These are phyloP conservation scores for Magnaporthiopsis rhizophila DNA, from an alignment of 2,329 filamentous ascomycete genomes.

Conservation along the genomic window DNA sequence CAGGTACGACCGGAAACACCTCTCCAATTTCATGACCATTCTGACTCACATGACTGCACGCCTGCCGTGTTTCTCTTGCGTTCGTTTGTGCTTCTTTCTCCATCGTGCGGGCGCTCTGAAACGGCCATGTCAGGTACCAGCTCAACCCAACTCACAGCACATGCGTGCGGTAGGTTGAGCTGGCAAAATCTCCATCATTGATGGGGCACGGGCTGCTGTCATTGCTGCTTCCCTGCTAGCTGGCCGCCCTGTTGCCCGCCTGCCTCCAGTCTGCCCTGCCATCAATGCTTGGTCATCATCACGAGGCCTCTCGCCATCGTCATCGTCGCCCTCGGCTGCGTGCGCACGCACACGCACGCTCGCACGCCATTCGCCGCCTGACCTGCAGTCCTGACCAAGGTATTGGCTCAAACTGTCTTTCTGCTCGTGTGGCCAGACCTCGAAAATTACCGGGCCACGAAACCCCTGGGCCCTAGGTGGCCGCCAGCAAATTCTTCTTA, in stretches of 20 bases:
- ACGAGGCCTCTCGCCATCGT: not conserved
- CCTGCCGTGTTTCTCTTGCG: not conserved
- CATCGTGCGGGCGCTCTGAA: not conserved
- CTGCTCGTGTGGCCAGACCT: not conserved
- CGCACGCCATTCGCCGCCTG: not conserved
- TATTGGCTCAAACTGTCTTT: not conserved
- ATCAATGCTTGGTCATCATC: not conserved
- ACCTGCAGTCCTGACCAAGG: not conserved
- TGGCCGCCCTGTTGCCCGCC: not conserved
- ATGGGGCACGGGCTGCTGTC: not conserved
- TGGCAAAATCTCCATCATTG: not conserved
- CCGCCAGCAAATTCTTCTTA: not conserved
- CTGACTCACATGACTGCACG: not conserved
- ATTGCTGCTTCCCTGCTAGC: not conserved
- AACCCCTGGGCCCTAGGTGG: not conserved
- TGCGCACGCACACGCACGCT: too few relatives aligned
- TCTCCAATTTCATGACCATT: not conserved
- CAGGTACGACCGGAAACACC: too few relatives aligned
- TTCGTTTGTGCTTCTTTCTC: not conserved
- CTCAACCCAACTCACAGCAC: not conserved
- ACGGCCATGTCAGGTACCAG: not conserved
- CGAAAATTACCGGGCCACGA: not conserved
- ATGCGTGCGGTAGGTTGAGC: not conserved
- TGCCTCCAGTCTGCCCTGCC: not conserved
- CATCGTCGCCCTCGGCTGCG: too few relatives aligned